Evolutionary conservation across 768 basidiomycete genomes (phyloP).

Genomic region (Sutorius australiensis): DNA sequence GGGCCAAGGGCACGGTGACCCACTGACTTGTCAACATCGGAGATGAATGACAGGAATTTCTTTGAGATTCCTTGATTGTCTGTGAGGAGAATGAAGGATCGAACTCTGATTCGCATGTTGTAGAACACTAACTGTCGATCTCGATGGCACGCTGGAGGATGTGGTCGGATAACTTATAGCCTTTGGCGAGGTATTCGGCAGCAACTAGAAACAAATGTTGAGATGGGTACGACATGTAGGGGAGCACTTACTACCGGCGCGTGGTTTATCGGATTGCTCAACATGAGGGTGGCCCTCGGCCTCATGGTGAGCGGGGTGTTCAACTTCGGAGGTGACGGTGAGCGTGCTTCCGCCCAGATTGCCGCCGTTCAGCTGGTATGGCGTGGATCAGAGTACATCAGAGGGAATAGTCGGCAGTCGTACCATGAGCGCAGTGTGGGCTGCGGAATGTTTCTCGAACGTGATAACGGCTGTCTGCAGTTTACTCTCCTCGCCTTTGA

Average conservation of each 20-base stretch:
- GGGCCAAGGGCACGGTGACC: conserved; percentile 73
- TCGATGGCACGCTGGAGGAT: conserved; percentile 79
- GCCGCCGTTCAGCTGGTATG: conserved; percentile 62
- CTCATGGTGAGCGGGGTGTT: conserved; percentile 53
- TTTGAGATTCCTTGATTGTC: conserved; percentile 85
- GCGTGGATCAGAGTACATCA: background rate
- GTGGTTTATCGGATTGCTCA: conserved; percentile 89
- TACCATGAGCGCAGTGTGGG: conserved; percentile 83
- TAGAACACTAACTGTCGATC: conserved; percentile 51
- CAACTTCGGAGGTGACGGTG: conserved; percentile 64
- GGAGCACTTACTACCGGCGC: conserved; percentile 64
- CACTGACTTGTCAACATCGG: conserved; percentile 62
- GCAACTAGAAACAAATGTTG: conserved; percentile 49
- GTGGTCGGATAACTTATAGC: conserved; percentile 76
- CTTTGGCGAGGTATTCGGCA: conserved; percentile 91
- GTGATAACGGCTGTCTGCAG: conserved; percentile 60
- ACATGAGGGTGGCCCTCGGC: conserved; percentile 38
- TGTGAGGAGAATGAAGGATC: conserved; percentile 21
- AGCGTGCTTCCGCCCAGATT: conserved; percentile 70
- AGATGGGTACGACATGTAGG: background rate
- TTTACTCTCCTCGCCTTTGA: conserved; percentile 38
- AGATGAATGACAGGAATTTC: conserved; percentile 78
- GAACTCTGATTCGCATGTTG: background rate
- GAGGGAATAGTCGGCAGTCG: background rate
- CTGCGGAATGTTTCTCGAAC: conserved; percentile 83